Base-by-base conservation (phyloP, 2,329 filamentous ascomycete genomes). In the Nannizziopsis arthrosporioides region DNA sequence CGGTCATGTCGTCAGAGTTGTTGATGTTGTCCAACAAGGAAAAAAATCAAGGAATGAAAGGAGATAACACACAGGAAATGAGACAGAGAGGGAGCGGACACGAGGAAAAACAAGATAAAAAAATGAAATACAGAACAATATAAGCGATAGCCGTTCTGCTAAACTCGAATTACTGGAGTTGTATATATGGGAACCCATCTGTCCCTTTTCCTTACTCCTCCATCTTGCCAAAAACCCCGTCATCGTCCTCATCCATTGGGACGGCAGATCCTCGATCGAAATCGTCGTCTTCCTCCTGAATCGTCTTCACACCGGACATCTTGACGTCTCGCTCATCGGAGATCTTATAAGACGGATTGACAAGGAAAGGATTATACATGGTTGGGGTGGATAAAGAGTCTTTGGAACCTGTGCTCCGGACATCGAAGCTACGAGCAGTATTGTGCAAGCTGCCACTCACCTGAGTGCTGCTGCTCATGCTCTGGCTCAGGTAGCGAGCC, bases 171-270 rank as follows among this genome's bases (percentile, higher is more conserved):
- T 37, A n/a, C 15, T 37, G 12, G 3, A 9, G 15, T 9, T 9
- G 12, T n/a, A 37, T 37, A 37, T 37, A 27, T 27, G 22, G 22
- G 22, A 27, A 27, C 3, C 22, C 22, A 27, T 27, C 7, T 27
- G 22, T 7, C 7, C 7, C 3, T 27, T 3, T 27, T 27, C 22
- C 7, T 27, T 74, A 92, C 67, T 94, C 87, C 68, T 98, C 92
- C 90, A 96, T 96, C 57, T 80, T 80, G 49, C 89, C 89, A 72
- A 98, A 98, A 59, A 96, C 84, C 61, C 89, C 89, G 56, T 95
- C 89, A 56, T 96, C 90, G 54, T 94, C 88, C 58, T 94, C 89
- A 58, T 93, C 85, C 64, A 81, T 83, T 53, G 83, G 77, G 44
- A 77, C 77, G 48, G 78, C 75, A 48, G 55, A 52, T 11, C 53